Base-by-base conservation (phyloP, 371 early-diverging fungal species). In the Gilbertella persicaria region DNA sequence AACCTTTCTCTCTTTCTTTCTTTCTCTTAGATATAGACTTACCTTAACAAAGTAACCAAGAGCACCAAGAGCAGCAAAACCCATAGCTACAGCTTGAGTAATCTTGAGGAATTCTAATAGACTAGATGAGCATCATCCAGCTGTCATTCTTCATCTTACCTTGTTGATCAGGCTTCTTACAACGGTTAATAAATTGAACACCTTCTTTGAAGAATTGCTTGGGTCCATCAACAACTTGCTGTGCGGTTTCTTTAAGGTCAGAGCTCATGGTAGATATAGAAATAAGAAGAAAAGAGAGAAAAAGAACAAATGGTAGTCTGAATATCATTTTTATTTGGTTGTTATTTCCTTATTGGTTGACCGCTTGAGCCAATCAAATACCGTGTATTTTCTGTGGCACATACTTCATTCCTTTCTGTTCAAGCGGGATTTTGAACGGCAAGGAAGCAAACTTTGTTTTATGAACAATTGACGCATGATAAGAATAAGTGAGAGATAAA, bases 31-130 rank as follows among this genome's bases (percentile, higher is more conserved):
- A 20, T 19, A 45, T 19, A 17, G 39, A 17, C 33, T 53, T 67
- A 80, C 81, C 85, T 98, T 98, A 74, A 97, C 96, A 73, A 97
- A 90, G 71, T 93, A 98, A 38, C 98, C 97, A 64, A 97, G 90
- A 73, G 94, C 95, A 64, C 99, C 99, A 89, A 98, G 96, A 60
- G 97, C 89, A 61, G 96, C 78, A 71, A 98, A 98, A 12, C 99
- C 99, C 79, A 97, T 89, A 40, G 90, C 91, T 29, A 98, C 95
- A 25, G 97, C 97, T 64, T 87, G 88, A 41, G 93, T 86, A 66
- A 97, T 93, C 79, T 94, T 84, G 45, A 92, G 60, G 80, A 94
- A 97, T 78, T 98, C 99, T 94, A 66, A 38, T n/a, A n/a, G n/a
- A n/a, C n/a, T n/a, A n/a, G n/a, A n/a, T n/a, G n/a, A n/a, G n/a